Conservation (phyloP, 2,329 filamentous ascomycete genomes). For the Thelonectria olida region DNA sequence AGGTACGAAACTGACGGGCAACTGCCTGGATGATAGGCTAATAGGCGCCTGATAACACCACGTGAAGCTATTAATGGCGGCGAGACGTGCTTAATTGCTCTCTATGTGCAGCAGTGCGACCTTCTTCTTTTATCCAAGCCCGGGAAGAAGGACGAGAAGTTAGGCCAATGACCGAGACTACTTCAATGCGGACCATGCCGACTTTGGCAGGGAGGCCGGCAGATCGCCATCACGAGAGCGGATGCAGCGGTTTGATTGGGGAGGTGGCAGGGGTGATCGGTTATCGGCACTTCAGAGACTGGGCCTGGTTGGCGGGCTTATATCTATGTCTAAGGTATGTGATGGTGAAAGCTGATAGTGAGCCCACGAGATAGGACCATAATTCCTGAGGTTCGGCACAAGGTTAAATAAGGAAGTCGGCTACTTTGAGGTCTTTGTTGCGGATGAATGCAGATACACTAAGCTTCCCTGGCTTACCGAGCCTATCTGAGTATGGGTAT, state of each 20-base stretch:
- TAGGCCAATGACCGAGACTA: background rate
- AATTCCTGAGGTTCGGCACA: background rate
- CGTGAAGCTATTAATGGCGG: background rate
- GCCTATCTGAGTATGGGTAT: too few species aligned
- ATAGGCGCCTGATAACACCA: background rate
- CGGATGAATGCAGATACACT: background rate
- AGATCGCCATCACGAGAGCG: background rate
- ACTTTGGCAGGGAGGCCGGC: background rate
- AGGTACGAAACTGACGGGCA: too few species aligned
- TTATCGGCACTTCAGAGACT: background rate
- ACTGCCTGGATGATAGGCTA: too few species aligned
- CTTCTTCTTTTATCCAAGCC: slow-evolving; percentile 5
- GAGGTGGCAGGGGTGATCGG: background rate
- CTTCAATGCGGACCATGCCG: background rate
- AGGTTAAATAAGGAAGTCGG: background rate
- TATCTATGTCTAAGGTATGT: background rate
- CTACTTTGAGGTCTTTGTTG: background rate
- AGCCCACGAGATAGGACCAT: background rate
- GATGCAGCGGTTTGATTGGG: background rate
- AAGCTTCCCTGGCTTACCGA: background rate
- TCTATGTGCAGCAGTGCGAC: background rate
- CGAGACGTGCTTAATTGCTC: background rate
- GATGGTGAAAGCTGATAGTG: background rate
- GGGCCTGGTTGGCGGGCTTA: background rate
- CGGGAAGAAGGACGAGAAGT: background rate